Evolutionary conservation across 1,139 yeast genomes (phyloP), one percentile per base, ranked within the genome.

Genomic region (Saccharomyces hybrid): DNA sequence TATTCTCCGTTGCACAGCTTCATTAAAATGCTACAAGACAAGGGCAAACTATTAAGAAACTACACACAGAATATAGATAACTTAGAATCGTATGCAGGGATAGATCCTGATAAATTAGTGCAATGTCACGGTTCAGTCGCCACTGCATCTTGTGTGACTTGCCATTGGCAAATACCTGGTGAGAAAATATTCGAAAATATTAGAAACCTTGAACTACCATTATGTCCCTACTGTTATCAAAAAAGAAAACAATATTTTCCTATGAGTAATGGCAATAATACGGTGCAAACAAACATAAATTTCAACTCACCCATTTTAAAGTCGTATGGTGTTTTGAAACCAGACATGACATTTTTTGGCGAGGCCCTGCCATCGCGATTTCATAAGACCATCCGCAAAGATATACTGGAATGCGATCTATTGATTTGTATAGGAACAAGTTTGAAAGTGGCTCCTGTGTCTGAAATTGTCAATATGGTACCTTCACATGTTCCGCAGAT

Each of bases 51-150:
- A 48, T 73, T 93, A 56, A 77, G 97, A 60, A 90, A 90, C 68
- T 93, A 93, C 69, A 91, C 99, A 0, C 99, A 93, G 67, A 93
- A 93, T 67, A 93, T 93, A 57, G 99, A 93, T 71, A 90, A 93
- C 68, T 71, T 93, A 55, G 99, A 93, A 71, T 81, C 84, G 25
- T 82, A 83, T 63, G 97, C 90, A 0, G 97, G 97, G 0, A 79
- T 93, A 5, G 68, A 76, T 3, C 73, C 78, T 1, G 90, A 85
- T 2, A 85, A 83, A 63, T 70, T 89, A 55, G 87, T 93, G 19
- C 98, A 91, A 70, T 93, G 99, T 67, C 99, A 93, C 70, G 99
- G 99, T 0, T 89, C 97, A 1, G 91, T 93, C 72, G 97, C 96
- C 0, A 80, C 82, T 0, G 98, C 97, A 2, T 83, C 93, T 2